phyloP scores from a whole-genome alignment of 2,329 filamentous ascomycete genomes.

The Paraphoma chrysanthemicola region DNA sequence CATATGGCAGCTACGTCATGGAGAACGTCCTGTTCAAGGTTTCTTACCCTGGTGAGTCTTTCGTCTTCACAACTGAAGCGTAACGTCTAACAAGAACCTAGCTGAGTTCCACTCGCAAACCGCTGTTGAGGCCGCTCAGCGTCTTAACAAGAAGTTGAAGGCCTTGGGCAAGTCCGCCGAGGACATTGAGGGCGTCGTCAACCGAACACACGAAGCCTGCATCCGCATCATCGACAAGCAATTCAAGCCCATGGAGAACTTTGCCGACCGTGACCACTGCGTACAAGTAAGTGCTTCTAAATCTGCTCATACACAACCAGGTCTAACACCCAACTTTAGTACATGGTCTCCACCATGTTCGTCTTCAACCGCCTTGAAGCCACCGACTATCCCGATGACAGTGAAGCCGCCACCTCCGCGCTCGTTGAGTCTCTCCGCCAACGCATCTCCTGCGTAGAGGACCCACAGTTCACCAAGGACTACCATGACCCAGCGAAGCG shows the following conservation, averaged over 20 bases:
- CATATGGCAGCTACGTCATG: slow-evolving; percentile 99
- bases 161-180: slow-evolving; percentile 86
- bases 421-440: slow-evolving; percentile 90
- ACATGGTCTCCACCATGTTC: slow-evolving; percentile 98
- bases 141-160: slow-evolving; percentile 83
- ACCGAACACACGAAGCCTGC: slow-evolving; percentile 97
- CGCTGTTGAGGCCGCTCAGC: slow-evolving; percentile 91
- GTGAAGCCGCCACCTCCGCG: slow-evolving; percentile 87
- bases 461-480: slow-evolving; percentile 90
- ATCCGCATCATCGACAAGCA: slow-evolving; percentile 99
- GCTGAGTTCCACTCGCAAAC: slow-evolving; percentile 99
- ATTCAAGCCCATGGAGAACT: slow-evolving; percentile 99
- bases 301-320: background rate
- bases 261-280: slow-evolving; percentile 98
- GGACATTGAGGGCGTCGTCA: slow-evolving; percentile 88
- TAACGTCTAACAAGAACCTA: slow-evolving; percentile 26
- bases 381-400: slow-evolving; percentile 89
- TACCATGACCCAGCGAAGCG: slow-evolving; percentile 94
- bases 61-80: background rate
- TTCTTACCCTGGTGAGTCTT: slow-evolving; percentile 82
- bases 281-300: slow-evolving; percentile 68
- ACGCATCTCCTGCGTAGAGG: slow-evolving; percentile 95
- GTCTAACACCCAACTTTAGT: slow-evolving; percentile 55
- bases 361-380: slow-evolving; percentile 93
- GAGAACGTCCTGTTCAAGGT: slow-evolving; percentile 99